Evolutionary conservation across 352 stramenopile species (phyloP).

Genomic region (Globisporangium lucens): DNA sequence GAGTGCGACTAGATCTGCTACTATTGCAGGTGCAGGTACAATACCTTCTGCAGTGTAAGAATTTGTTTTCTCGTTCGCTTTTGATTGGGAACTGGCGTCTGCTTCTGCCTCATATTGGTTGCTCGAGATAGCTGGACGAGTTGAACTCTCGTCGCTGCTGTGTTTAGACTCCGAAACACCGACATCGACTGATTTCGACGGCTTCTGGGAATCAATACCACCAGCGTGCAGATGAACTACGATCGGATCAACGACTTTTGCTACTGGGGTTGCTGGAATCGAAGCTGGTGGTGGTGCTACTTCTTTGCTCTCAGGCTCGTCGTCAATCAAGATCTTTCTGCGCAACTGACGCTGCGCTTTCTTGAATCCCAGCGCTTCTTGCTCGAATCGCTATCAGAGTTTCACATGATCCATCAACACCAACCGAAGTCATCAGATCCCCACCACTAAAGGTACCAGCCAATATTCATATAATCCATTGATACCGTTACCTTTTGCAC

Average conservation of each 20-base stretch:
- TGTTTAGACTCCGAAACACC: background rate
- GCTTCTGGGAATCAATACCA: background rate
- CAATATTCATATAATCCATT: background rate
- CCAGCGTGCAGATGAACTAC: background rate
- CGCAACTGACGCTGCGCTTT: slow-evolving; percentile 1
- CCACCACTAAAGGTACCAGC: background rate
- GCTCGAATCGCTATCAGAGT: slow-evolving; percentile 14
- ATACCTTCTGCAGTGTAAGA: background rate
- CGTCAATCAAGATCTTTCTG: slow-evolving; percentile 3
- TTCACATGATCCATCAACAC: background rate
- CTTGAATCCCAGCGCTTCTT: slow-evolving; percentile 17
- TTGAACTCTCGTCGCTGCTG: background rate
- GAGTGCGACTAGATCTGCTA: slow-evolving; percentile 26
- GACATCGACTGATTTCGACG: background rate
- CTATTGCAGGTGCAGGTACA: background rate
- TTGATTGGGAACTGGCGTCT: background rate
- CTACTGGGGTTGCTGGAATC: background rate
- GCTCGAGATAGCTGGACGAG: background rate
- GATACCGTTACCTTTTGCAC: slow-evolving; percentile 38
- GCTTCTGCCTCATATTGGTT: background rate
- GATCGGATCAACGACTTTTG: background rate
- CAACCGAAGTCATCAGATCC: background rate
- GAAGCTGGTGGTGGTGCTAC: background rate
- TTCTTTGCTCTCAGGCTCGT: background rate
- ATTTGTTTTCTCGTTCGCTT: background rate